A percentile compares a stretch with the other conserved stretches of the same genome.
Evolutionary conservation across 768 basidiomycete species (phyloP).

Genomic region (Phanerochaete carnosa): DNA sequence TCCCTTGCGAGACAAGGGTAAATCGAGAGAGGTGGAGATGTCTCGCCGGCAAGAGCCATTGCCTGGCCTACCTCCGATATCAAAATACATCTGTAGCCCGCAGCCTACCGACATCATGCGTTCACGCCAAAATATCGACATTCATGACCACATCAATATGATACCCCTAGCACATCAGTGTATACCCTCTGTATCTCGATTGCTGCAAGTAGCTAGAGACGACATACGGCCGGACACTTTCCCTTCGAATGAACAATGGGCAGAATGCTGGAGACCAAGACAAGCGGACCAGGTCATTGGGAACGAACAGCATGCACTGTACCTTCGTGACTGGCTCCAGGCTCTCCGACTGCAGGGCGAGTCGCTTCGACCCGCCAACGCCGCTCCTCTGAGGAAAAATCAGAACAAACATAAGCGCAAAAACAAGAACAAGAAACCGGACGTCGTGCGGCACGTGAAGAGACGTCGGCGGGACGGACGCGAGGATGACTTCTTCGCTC

Average conservation of each 20-base stretch:
- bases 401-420: conserved; percentile 50
- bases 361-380: neutral
- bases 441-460: conserved; percentile 42
- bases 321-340: conserved; percentile 75
- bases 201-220: neutral
- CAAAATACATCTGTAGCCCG: too few species aligned
- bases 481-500: conserved; percentile 28
- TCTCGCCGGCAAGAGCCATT: neutral
- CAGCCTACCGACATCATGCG: neutral
- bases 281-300: conserved; percentile 75
- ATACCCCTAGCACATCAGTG: conserved; percentile 8
- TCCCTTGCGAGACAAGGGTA: conserved; percentile 1
- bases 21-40: neutral
- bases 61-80: neutral
- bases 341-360: conserved; percentile 60
- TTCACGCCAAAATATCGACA: neutral
- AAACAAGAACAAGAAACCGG: conserved; percentile 51
- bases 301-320: conserved; percentile 66
- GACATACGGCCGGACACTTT: neutral
- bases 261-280: conserved; percentile 71
- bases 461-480: conserved; percentile 33
- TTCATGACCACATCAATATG: conserved; percentile 1
- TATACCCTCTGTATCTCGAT: conserved; percentile 7
- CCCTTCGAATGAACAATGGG: conserved; percentile 52
- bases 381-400: conserved; percentile 35